Percentiles rank a stretch among this genome's conserved stretches.
phyloP scores from a whole-genome alignment of 148 eudicot genomes.

The Spergularia bocconei region DNA sequence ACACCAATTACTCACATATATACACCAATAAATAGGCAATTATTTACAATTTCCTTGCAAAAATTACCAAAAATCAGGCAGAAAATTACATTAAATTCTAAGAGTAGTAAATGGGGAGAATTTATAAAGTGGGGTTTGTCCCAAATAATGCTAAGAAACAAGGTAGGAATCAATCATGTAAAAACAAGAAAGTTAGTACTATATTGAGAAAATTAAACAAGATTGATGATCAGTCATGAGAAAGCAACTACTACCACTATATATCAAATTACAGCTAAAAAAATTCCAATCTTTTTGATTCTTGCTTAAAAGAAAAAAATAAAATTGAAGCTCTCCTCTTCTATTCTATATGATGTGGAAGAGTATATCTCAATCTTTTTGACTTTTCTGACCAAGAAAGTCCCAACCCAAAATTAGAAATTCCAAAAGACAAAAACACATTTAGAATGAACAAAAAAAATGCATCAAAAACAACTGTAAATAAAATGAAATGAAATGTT shows the following conservation, averaged over 20 bases:
- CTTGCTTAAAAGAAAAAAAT: slow-evolving; percentile 5
- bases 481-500: no score
- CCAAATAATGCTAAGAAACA: slow-evolving; percentile 26
- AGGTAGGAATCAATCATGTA: slow-evolving; percentile 5
- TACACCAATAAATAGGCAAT: no score
- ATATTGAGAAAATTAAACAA: slow-evolving; percentile 8
- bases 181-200: slow-evolving; percentile 2
- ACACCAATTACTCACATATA: neutral
- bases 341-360: no score
- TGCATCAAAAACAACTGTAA: neutral
- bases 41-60: neutral
- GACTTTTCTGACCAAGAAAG: slow-evolving; percentile 23
- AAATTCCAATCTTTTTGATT: neutral
- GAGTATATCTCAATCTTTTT: slow-evolving; percentile 12
- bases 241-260: neutral
- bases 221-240: slow-evolving; percentile 4
- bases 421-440: slow-evolving; percentile 15
- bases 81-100: neutral
- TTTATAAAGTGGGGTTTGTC: neutral
- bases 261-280: slow-evolving; percentile 18
- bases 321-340: neutral
- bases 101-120: neutral
- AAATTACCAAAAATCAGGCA: neutral
- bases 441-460: slow-evolving; percentile 1
- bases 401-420: slow-evolving; percentile 26